Base-by-base conservation (phyloP, 2,329 filamentous ascomycete species). In the Trichoderma koningiopsis region DNA sequence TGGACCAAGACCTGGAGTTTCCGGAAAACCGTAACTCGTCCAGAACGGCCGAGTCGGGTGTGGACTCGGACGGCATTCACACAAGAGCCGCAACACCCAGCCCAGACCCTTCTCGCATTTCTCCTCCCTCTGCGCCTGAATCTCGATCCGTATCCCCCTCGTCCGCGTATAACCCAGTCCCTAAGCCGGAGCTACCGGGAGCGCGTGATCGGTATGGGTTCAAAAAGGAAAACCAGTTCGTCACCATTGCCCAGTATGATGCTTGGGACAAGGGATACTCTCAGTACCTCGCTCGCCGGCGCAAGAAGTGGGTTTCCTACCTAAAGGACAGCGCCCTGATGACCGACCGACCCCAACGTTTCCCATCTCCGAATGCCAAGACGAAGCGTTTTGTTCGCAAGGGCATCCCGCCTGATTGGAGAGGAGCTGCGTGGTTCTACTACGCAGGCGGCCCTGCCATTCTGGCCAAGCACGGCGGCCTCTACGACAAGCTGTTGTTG, bases 361-460 rank as follows among this genome's bases (percentile, higher is more conserved):
- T 98, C 74, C 95, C 95, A 0, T 86, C 91, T 1, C 91, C 90
- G 65, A 92, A 89, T 61, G 88, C 90, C 57, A 97, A 96, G 80
- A 89, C 96, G 55, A 97, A 96, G 81, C 88, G 94, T 22, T 97
- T 96, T 77, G 88, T 97, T 60, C 89, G 94, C 63, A 98, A 97
- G 79, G 95, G 95, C 19, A 95, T 97, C 61, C 95, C 95, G 3
- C 93, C 94, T 0, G 93, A 97, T 73, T 97, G 94, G 89, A 89
- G 95, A 75, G 95, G 95, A n/a, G 91, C 92, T 6, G 95, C 95
- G 57, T 98, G 95, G 95, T 98, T 97, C 79, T 97, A 92, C 82
- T 98, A 97, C 77, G 93, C 94, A 13, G 93, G 93, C 24, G 95
- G 95, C 1, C 93, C 93, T 29, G 89, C 90, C 57, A 91, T 93